Evolutionary conservation across 139 green algal species (phyloP), one percentile per base, ranked within the genome.

Genomic region (Raphidocelis subcapitata): DNA sequence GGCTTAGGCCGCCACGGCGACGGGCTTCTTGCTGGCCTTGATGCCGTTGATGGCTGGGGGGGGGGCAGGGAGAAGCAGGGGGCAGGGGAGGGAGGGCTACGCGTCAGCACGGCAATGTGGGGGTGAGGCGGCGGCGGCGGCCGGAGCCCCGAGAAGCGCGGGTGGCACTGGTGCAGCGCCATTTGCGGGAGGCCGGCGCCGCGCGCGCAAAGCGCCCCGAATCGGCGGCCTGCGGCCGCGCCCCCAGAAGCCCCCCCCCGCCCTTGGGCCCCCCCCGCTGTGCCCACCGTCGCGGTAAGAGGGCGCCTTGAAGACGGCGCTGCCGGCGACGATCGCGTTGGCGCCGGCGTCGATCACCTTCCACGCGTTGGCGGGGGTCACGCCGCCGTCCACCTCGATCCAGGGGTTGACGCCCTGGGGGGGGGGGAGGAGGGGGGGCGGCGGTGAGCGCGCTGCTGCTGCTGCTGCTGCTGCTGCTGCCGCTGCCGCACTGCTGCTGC

Each of bases 361-460:
- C 76, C 90, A 95, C 18, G 96, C 95, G 76, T 99, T 99, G 47
- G 87, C 92, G 33, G 93, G 92, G 14, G 82, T 92, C 28, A 99
- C 91, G 65, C 96, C 96, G 52, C 96, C 96, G 69, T 99, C 96
- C 10, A 99, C 86, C 88, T 99, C 94, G 68, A 99, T 99, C 96
- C 96, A 99, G 29, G 96, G 96, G 86, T 99, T 93, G 29, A 96
- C 88, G 28, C 94, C 94, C 78, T 88, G 82, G 4, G 4, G 26
- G 28, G 56, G 56, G 5, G 3, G 26, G 15, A 5, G 56, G 3
- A 41, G 23, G 26, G 5, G 56, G 54, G 23, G 5, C 5, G 20
- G 18, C 14, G 54, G 20, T 21, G 20, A 12, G 54, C n/a, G n/a
- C n/a, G n/a, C n/a, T n/a, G n/a, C n/a, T n/a, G n/a, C n/a, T n/a